phyloP scores from a whole-genome alignment of 768 basidiomycete species.

The Rhizopogon vulgaris region DNA sequence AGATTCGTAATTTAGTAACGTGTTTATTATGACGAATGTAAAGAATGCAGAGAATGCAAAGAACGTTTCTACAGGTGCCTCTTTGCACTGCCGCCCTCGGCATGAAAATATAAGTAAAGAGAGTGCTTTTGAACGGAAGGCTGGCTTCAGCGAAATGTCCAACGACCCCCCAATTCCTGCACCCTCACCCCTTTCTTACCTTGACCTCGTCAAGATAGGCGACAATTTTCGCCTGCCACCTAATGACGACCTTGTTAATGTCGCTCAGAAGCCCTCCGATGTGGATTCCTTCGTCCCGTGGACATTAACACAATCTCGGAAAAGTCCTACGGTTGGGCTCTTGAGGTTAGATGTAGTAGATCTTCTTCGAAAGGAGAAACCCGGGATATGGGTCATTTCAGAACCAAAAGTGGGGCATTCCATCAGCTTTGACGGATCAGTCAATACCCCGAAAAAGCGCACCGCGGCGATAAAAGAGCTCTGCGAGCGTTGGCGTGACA shows the following conservation, averaged over 20 bases:
- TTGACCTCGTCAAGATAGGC: slow-evolving; percentile 62
- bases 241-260: slow-evolving; percentile 16
- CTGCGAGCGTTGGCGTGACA: slow-evolving; percentile 72
- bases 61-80: too few relatives aligned
- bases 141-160: background rate
- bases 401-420: slow-evolving; percentile 8
- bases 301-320: slow-evolving; percentile 41
- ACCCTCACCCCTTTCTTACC: slow-evolving; percentile 32
- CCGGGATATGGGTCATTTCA: slow-evolving; percentile 39
- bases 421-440: slow-evolving; percentile 45
- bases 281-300: slow-evolving; percentile 49
- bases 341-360: slow-evolving; percentile 53
- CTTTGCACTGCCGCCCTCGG: too few relatives aligned
- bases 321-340: slow-evolving; percentile 55
- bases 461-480: slow-evolving; percentile 57
- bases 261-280: slow-evolving; percentile 23
- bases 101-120: too few relatives aligned
- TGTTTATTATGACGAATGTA: too few relatives aligned
- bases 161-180: background rate
- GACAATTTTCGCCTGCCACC: slow-evolving; percentile 56
- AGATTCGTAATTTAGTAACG: too few relatives aligned
- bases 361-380: slow-evolving; percentile 42
- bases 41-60: too few relatives aligned
- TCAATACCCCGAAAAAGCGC: slow-evolving; percentile 53
- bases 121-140: background rate